Evolutionary conservation across 768 basidiomycete species (phyloP), one percentile per base, ranked within the genome.

Genomic region (Pholiota microspora): DNA sequence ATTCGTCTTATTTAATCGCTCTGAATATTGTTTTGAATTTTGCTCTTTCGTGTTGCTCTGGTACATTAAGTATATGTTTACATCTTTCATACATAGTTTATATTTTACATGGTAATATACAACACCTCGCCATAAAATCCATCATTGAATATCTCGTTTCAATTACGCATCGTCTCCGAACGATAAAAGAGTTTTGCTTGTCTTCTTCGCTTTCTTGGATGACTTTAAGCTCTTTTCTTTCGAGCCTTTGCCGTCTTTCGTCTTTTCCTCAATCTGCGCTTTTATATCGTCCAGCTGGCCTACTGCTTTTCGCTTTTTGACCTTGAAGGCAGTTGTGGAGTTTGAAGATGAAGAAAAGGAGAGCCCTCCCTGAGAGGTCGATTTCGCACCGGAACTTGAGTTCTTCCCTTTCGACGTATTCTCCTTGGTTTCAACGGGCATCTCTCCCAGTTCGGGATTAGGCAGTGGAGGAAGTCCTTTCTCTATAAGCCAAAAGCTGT

Each of bases 391-490:
- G 4, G 59, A 57, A n/a, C n/a, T n/a, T 1, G 56, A 25, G 34
- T 54, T 18, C 49, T 63, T 12, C 46, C 61, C 58, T 67, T 73
- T 32, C 25, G 35, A 36, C 57, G 62, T 3, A 51, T 69, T 66
- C 23, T 58, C 52, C 32, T 68, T 67, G n/a, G 67, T 49, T 21
- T 53, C 60, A 21, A 56, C 36, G 16, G 57, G 64, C 40, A 57
- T 53, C 10, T 55, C 35, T 40, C 56, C 50, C 51, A 54, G 38
- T 36, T 59, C 7, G 49, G 72, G 66, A 4, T 77, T 73, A 44
- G 77, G 73, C 0, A 88, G 71, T 13, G 82, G 79, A 13, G 81
- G 70, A 0, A 89, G 71, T 0, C 87, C 88, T 59, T 80, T 84
- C 46, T 81, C 88, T 89, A 36, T 18, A 27, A n/a, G 23, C 12